Evolutionary conservation across 805 yeast genomes (phyloP).

Genomic region (Maudiozyma turicensis): DNA sequence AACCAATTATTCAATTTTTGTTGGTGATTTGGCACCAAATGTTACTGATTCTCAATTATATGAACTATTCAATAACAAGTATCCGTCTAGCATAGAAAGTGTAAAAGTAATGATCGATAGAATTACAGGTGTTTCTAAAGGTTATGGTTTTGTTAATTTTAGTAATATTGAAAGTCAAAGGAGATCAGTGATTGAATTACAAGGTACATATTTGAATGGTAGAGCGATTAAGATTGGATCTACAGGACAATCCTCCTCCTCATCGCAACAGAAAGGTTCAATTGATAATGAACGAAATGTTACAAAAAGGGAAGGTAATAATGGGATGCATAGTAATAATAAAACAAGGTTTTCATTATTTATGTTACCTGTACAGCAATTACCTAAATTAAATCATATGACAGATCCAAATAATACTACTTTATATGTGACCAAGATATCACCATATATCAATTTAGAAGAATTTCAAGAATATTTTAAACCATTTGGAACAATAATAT

Average conservation of each 20-base stretch:
- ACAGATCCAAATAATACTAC: conserved; percentile 81
- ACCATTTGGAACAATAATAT: conserved; percentile 65
- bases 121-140: conserved; percentile 59
- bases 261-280: background rate
- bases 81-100: conserved; percentile 55
- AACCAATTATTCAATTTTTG: conserved; percentile 60
- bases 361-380: conserved; percentile 33
- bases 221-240: conserved; percentile 71
- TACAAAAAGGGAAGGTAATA: background rate
- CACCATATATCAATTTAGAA: conserved; percentile 45
- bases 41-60: conserved; percentile 57
- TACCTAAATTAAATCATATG: conserved; percentile 49
- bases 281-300: background rate
- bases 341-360: conserved; percentile 5
- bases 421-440: conserved; percentile 58
- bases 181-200: conserved; percentile 70
- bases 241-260: conserved; percentile 27
- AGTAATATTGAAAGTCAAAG: conserved; percentile 54
- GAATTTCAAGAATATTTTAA: conserved; percentile 54
- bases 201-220: conserved; percentile 61
- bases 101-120: conserved; percentile 75
- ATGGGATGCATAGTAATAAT: background rate
- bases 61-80: conserved; percentile 57
- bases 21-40: conserved; percentile 73
- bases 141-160: conserved; percentile 87